Evolutionary conservation across 768 basidiomycete genomes (phyloP).

Genomic region (Boletus tomentosulus): DNA sequence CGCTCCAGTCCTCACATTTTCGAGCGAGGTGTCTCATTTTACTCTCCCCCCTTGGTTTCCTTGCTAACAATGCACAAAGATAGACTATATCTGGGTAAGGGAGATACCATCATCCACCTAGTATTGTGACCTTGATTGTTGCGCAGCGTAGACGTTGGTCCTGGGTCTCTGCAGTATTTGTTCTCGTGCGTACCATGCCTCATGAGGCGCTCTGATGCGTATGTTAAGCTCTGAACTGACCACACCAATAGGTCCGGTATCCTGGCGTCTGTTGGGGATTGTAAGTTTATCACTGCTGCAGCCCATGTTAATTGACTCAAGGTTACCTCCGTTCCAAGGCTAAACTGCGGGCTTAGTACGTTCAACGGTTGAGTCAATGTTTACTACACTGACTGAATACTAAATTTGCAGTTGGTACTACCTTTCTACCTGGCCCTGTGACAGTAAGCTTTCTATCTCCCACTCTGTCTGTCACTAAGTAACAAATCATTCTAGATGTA

Average conservation of each 20-base stretch:
- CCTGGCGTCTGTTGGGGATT: neutral
- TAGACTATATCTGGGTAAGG: slow-evolving; percentile 18
- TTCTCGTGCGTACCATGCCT: slow-evolving; percentile 9
- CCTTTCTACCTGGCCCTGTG: neutral
- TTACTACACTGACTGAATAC: neutral
- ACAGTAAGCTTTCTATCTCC: neutral
- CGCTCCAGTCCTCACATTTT: slow-evolving; percentile 5
- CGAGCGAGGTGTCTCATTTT: neutral
- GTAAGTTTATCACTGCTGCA: neutral
- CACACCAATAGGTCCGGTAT: neutral
- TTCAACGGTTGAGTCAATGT: neutral
- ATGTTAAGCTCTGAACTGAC: neutral
- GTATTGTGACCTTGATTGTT: neutral
- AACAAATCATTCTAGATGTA: neutral
- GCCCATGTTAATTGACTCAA: neutral
- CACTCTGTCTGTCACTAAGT: neutral
- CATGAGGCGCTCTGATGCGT: neutral
- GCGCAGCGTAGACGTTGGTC: slow-evolving; percentile 4
- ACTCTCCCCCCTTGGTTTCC: neutral
- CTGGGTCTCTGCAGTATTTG: slow-evolving; percentile 12
- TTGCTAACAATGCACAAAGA: neutral
- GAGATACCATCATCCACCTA: neutral
- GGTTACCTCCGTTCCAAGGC: neutral
- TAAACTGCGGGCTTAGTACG: neutral
- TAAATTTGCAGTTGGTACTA: neutral